Conservation (phyloP, 257 asterid genomes). For the Anisodus tanguticus region DNA sequence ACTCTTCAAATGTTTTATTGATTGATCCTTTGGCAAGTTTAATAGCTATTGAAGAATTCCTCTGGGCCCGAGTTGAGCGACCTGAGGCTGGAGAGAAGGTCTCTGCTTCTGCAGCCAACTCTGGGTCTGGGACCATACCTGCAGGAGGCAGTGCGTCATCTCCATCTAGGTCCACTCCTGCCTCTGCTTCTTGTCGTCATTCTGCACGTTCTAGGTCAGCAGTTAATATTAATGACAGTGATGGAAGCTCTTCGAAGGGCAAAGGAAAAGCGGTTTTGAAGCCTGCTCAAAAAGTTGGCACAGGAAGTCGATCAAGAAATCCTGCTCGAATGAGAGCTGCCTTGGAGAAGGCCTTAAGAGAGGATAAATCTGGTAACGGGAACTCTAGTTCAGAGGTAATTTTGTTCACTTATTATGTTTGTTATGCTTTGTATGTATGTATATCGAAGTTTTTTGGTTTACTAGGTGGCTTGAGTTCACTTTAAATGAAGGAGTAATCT, state of each 20-base stretch:
- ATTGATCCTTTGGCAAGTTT: conserved; percentile 96
- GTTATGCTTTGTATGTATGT: not conserved
- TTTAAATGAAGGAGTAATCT: not conserved
- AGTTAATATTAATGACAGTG: conserved; percentile 56
- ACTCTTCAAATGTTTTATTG: conserved; percentile 87
- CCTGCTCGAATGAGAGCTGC: conserved; percentile 81
- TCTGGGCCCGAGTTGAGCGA: conserved; percentile 89
- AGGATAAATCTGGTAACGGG: conserved; percentile 69
- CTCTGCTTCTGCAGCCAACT: conserved; percentile 58
- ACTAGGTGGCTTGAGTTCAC: not conserved
- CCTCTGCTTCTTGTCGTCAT: conserved; percentile 65
- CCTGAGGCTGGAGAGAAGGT: conserved; percentile 74
- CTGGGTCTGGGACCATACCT: conserved; percentile 61
- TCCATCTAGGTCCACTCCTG: conserved; percentile 49
- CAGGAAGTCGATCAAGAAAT: conserved; percentile 85
- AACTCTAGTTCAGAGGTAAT: conserved; percentile 90
- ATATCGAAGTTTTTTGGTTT: not conserved
- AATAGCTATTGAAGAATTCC: conserved; percentile 91
- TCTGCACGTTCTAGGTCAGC: conserved; percentile 78
- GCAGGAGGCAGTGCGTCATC: conserved; percentile 61
- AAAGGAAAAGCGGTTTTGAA: conserved; percentile 93
- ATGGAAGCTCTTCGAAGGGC: conserved; percentile 65
- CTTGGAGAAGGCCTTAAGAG: conserved; percentile 65
- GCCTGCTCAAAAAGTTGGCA: conserved; percentile 68
- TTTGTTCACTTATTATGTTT: not conserved